phyloP scores from a whole-genome alignment of 2,329 filamentous ascomycete genomes.

The Alternaria gaisen region DNA sequence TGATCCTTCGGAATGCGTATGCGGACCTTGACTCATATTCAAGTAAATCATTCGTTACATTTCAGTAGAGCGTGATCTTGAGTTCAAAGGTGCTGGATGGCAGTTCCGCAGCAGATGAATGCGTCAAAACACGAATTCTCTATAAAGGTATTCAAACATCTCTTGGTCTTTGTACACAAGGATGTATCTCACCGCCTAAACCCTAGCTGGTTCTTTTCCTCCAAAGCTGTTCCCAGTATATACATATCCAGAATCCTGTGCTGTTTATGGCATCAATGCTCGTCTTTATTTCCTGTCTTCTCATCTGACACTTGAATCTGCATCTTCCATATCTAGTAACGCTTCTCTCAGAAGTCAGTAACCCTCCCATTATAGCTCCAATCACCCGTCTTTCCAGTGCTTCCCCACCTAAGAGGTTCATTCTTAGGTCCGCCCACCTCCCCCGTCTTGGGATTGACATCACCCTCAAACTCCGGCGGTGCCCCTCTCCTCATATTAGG shows the following conservation, averaged over 20 bases:
- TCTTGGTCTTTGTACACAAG: not conserved
- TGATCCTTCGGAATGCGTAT: not conserved
- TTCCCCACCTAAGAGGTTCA: conserved; percentile 89
- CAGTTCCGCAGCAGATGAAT: not conserved
- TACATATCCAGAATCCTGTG: not conserved
- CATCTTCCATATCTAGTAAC: not conserved
- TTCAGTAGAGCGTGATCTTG: not conserved
- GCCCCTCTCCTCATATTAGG: conserved; percentile 78
- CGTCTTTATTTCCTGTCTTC: not conserved
- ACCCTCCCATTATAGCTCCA: conserved; percentile 97
- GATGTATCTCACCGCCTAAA: not conserved
- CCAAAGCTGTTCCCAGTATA: not conserved
- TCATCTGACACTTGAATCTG: not conserved
- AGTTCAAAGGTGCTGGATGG: not conserved
- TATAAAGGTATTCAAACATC: not conserved
- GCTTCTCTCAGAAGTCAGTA: conserved; percentile 74
- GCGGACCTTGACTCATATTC: not conserved
- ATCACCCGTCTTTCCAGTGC: conserved; percentile 69
- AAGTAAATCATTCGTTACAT: not conserved
- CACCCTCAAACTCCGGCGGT: conserved; percentile 90
- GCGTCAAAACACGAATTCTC: not conserved
- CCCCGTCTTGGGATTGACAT: conserved; percentile 90
- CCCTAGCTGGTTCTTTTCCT: not conserved
- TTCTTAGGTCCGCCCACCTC: conserved; percentile 98
- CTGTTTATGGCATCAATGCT: not conserved